Percentiles rank a stretch among this genome's conserved stretches.
phyloP scores from a whole-genome alignment of 2,329 filamentous ascomycete genomes.

The Penicillium italicum region DNA sequence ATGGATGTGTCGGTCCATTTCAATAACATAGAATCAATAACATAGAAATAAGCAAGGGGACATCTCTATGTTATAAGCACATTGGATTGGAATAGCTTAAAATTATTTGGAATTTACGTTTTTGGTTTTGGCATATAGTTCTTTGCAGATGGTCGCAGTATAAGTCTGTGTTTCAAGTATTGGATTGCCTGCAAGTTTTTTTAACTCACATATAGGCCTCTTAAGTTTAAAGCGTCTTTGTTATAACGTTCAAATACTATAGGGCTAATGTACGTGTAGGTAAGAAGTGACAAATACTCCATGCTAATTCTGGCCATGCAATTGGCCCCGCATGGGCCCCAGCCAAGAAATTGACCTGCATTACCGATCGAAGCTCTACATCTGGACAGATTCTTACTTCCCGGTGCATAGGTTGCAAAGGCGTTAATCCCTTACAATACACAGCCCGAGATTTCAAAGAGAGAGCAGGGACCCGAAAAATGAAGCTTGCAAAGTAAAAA shows the following conservation, averaged over 20 bases:
- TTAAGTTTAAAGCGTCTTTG: no score
- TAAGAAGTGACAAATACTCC: background rate
- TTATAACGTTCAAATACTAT: no score
- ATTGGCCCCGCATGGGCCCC: constrained; percentile 12
- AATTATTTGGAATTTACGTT: background rate
- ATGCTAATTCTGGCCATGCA: background rate
- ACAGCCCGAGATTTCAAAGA: background rate
- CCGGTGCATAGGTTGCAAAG: background rate
- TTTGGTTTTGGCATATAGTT: background rate
- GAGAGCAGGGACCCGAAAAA: background rate
- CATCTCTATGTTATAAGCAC: background rate
- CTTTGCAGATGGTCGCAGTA: background rate
- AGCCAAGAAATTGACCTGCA: constrained; percentile 22
- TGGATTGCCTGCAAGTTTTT: no score
- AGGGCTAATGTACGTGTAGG: background rate
- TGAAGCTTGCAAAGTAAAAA: background rate
- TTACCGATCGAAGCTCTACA: background rate
- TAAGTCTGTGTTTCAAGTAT: background rate
- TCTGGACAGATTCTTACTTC: background rate
- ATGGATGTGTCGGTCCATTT: background rate
- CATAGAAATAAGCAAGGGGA: background rate
- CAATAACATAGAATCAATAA: background rate
- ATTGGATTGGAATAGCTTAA: background rate
- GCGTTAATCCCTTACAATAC: background rate
- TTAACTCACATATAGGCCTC: no score